Evolutionary conservation across 345 rosid species (phyloP), one percentile per base, ranked within the genome.

Genomic region (Pistacia integerrima): DNA sequence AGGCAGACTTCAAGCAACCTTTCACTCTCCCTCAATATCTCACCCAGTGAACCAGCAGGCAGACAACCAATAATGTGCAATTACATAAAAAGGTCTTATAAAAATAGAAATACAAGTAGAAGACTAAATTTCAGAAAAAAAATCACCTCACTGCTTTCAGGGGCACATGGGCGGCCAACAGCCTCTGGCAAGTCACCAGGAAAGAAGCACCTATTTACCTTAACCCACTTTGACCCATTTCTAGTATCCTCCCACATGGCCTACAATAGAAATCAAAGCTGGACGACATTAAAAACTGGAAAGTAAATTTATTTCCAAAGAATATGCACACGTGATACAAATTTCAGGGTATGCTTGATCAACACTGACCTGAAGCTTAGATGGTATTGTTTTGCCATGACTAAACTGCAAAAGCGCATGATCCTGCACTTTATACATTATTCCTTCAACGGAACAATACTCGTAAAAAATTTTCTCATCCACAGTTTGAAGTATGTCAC

Each of bases 181-280:
- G 83, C 87, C 77, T 85, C 84, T 1, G 90, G 95, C 78, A 91
- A 87, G 83, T 89, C 90, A 63, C 74, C 76, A n/a, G 93, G 93
- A 83, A 86, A 89, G 83, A 84, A 89, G 80, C 89, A 91, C 84
- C 81, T 87, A 60, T 76, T 82, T 25, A 87, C 84, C 78, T 72
- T 73, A 67, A 89, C 87, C 89, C 90, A 91, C 83, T 85, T 91
- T 68, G 79, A 82, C 36, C 92, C 91, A 49, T 84, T 84, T 73
- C 75, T 74, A 35, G 48, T 28, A 76, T 91, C 93, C 82, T 89
- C 91, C 93, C 93, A 91, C 93, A 91, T 91, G 44, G 83, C 79
- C 96, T 91, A 88, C 70, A 72, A 74, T 46, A 64, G 60, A 78
- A 49, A 73, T 70, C 49, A 79, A 78, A 70, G 36, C 5, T 49